Percentiles rank a stretch among this genome's conserved stretches.
Evolutionary conservation across 495 filamentous ascomycete genomes (phyloP).

Genomic region (Bacidia gigantensis): DNA sequence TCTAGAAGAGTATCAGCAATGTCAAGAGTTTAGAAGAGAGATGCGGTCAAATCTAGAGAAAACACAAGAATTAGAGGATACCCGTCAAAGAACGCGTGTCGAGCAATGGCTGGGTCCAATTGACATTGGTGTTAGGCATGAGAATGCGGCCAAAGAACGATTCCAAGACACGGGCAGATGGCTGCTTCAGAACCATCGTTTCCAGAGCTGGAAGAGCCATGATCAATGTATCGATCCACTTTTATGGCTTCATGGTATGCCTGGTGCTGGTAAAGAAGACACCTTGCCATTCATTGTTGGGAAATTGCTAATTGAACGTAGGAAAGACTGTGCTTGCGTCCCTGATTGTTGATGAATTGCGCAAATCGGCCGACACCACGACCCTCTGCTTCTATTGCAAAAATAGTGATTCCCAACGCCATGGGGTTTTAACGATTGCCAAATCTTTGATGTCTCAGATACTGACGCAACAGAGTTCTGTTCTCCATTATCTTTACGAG

Average conservation of each 20-base stretch:
- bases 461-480: not conserved
- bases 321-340: not conserved
- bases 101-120: not conserved
- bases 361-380: not conserved
- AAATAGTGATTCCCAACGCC: not conserved
- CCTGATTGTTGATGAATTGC: not conserved
- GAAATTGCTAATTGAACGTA: not conserved
- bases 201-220: not conserved
- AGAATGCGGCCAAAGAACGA: not conserved
- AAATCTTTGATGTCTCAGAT: not conserved
- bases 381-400: not conserved
- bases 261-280: not conserved
- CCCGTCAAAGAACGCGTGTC: not conserved
- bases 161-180: not conserved
- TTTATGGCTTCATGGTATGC: not conserved
- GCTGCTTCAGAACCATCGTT: not conserved
- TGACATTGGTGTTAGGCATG: not conserved
- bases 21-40: not conserved
- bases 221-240: not conserved
- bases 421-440: not conserved
- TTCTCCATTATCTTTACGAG: not conserved
- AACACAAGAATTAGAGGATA: not conserved
- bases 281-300: not conserved
- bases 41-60: not conserved
- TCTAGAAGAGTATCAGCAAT: not conserved